A percentile compares a stretch with the other conserved stretches of the same genome.
phyloP scores from a whole-genome alignment of 1,139 yeast species.

The Suhomyces taliae region DNA sequence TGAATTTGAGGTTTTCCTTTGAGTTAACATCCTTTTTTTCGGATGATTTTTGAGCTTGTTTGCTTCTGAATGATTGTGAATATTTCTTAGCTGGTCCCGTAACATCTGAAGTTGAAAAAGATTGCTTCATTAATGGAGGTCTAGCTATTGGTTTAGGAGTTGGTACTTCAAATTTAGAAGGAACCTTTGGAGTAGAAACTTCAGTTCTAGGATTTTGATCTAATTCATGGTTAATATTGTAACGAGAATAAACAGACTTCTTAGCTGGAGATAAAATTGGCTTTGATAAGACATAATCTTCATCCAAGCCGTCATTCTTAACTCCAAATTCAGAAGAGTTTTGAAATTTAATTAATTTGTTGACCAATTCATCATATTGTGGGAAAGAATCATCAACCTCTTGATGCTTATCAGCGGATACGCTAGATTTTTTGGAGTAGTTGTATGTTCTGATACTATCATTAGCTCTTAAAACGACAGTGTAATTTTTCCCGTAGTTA shows the following conservation, averaged over 20 bases:
- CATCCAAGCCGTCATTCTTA: constrained; percentile 5
- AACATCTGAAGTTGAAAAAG: constrained; percentile 29
- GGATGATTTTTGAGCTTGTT: constrained; percentile 7
- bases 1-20: constrained; percentile 14
- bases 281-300: constrained; percentile 1
- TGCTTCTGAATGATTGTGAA: constrained; percentile 21
- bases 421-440: constrained; percentile 9
- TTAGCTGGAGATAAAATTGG: constrained; percentile 4
- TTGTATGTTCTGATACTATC: constrained; percentile 18
- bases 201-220: constrained; percentile 3
- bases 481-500: constrained; percentile 28
- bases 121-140: constrained; percentile 25
- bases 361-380: constrained; percentile 29
- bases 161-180: not conserved
- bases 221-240: constrained; percentile 11
- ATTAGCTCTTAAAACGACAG: constrained; percentile 22
- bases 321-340: constrained; percentile 11
- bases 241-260: constrained; percentile 14
- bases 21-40: not conserved
- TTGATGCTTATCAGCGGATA: not conserved
- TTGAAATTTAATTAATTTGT: constrained; percentile 17
- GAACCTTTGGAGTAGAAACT: not conserved
- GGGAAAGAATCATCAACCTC: constrained; percentile 15
- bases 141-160: constrained; percentile 10
- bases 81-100: constrained; percentile 17